These are phyloP conservation scores for Thuja plicata DNA, from an alignment of 83 land plant genomes.

Conservation along the genomic window DNA sequence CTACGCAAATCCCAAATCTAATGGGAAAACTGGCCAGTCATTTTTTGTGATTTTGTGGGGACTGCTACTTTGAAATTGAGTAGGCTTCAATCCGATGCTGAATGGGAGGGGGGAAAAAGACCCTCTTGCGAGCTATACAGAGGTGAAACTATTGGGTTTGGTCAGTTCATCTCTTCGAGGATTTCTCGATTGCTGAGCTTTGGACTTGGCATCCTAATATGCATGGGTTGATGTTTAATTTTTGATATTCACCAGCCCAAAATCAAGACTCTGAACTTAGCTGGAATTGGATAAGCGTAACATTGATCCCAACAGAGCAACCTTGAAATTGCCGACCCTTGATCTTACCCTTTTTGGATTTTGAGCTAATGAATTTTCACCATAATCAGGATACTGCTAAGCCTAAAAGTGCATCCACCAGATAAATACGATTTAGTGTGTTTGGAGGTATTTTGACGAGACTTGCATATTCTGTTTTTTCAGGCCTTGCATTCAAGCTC, in stretches of 20 bases:
- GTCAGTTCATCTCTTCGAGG: too few species aligned
- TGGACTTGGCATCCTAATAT: too few species aligned
- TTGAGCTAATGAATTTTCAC: neutral
- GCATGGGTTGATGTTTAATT: too few species aligned
- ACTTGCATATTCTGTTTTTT: neutral
- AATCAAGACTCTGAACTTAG: neutral
- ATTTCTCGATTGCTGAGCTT: too few species aligned
- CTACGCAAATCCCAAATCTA: neutral
- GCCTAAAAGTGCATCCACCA: neutral
- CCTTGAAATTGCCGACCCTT: neutral
- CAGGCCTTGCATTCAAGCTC: neutral
- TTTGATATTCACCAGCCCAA: too few species aligned
- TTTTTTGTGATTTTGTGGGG: neutral
- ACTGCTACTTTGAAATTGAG: neutral
- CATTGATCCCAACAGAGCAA: neutral
- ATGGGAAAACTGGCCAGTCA: neutral
- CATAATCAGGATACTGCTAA: neutral
- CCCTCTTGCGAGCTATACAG: too few species aligned
- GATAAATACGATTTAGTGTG: neutral
- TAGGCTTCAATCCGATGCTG: neutral
- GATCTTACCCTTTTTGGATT: too few species aligned
- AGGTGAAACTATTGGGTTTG: too few species aligned
- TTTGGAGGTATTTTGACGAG: neutral
- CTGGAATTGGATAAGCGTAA: neutral
- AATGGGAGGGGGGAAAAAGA: too few species aligned